Evolutionary conservation across 805 yeast species (phyloP), one percentile per base, ranked within the genome.

Genomic region (Kodamaea neixiangensis): DNA sequence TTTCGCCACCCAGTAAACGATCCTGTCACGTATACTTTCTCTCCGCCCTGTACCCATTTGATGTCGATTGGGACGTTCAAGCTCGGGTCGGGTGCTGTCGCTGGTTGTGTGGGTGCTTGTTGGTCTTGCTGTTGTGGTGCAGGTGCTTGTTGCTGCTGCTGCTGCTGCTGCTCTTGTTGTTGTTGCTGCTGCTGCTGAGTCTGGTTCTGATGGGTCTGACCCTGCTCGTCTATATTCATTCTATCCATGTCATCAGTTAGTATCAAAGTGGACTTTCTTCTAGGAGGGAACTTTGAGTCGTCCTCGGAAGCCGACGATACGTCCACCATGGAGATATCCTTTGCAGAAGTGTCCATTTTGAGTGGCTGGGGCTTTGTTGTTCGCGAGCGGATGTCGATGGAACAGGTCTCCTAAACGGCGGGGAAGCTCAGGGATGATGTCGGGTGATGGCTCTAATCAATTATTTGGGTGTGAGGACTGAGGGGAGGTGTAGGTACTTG

Each of bases 1-100:
- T 92, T 93, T 58, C 97, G 78, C 98, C 99, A 94, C 3, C 97
- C 97, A 0, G 99, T 94, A 70, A 93, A 93, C 0, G 97, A 88
- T 46, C 99, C 99, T 33, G 97, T 94, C 11, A 93, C 97, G 66
- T 91, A 94, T 2, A 94, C 98, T 61, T 88, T 88, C 46, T 81
- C 81, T 54, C 99, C 99, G n/a, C 98, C 98, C 68, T 93, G 97
- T 14, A 83, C 85, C 99, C 99, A 93, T 56, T 82, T 83, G 51
- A 91, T 86, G 50, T 86, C 91, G 0, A 90, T 76, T 1, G 84
- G 84, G 10, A 73, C 64, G 5, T 72, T 69, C 5, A 66, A 57
- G 38, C 53, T 61, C 7, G 72, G 67, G 49, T 67, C 75, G 1
- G 62, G 62, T 18, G 35, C 45, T 14, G 51, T 47, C 15, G 52